Percentiles rank a stretch among this genome's conserved stretches.
Evolutionary conservation across 495 filamentous ascomycete species (phyloP).

Genomic region (Cenococcum geophilum): DNA sequence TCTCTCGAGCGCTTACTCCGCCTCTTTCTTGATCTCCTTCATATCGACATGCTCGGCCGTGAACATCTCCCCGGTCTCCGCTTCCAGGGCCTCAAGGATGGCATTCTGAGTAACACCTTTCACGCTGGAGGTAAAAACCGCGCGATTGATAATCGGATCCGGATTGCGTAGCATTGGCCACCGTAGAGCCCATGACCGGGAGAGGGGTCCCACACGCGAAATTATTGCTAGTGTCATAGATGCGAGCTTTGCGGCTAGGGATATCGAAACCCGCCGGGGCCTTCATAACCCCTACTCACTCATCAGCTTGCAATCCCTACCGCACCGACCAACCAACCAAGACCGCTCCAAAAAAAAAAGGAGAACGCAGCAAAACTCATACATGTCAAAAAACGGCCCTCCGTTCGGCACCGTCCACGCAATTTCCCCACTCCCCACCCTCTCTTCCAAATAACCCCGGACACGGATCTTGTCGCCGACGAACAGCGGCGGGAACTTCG

Average conservation of each 20-base stretch:
- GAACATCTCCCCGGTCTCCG: conserved; percentile 17
- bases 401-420: no score
- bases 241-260: conserved; percentile 10
- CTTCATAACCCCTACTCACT: conserved; percentile 25
- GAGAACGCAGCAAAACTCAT: no score
- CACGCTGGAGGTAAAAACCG: conserved; percentile 24
- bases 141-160: conserved; percentile 17
- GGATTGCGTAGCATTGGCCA: conserved; percentile 24
- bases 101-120: conserved; percentile 18
- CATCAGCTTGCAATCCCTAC: no score
- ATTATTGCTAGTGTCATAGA: conserved; percentile 27
- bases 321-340: no score
- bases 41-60: conserved; percentile 19
- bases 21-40: conserved; percentile 27
- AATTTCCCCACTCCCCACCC: no score
- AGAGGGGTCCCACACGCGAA: conserved; percentile 27
- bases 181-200: conserved; percentile 14
- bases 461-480: conserved; percentile 23
- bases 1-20: conserved; percentile 28
- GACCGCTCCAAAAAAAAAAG: no score
- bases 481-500: no score
- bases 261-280: conserved; percentile 29
- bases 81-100: conserved; percentile 24
- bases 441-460: conserved; percentile 16
- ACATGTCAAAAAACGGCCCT: no score